Evolutionary conservation across 2,329 filamentous ascomycete genomes (phyloP), one percentile per base, ranked within the genome.

Genomic region (Parascedosporium putredinis): DNA sequence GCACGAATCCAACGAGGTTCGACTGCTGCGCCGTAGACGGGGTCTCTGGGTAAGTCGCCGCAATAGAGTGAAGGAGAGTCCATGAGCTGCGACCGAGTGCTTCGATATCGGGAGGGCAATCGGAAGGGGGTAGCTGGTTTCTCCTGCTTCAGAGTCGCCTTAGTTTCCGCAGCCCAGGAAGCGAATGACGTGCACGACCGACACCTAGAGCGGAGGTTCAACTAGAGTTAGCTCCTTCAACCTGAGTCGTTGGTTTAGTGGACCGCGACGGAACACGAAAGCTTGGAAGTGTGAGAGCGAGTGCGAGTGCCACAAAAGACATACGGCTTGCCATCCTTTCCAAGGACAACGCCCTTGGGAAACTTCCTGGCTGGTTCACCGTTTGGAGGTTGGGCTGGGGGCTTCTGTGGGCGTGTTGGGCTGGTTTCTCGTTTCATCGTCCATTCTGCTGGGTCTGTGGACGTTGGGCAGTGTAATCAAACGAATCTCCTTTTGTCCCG

Each of bases 101-200:
- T 62, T 95, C 88, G 55, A 96, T 88, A 62, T 97, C 90, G 1
- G 93, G 85, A 0, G 93, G 93, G 63, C 91, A 97, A 66, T 95
- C 86, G 51, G 72, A 54, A 6, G 68, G 43, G 47, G 20, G 34
- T 27, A 24, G 18, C 14, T 10, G 33, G 45, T 14, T 52, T 44
- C 25, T 44, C 31, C 36, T 36, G 22, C 48, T 60, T 62, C 43
- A 63, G 69, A 44, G 72, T 64, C 8, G 66, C 58, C 51, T 71
- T 76, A 45, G 71, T 68, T 57, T 78, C 71, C 47, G 76, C 73
- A 12, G 76, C 70, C 72, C 81, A 82, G 49, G 78, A 70, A 25
- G 75, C 71, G 67, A 84, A 86, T 20, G 82, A 83, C 25, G 74
- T 87, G 64, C 85, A 89, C 42, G 82, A 73, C 36, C 83, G 83